phyloP scores from a whole-genome alignment of 192 early-diverging fungal genomes.

The Podila verticillata region DNA sequence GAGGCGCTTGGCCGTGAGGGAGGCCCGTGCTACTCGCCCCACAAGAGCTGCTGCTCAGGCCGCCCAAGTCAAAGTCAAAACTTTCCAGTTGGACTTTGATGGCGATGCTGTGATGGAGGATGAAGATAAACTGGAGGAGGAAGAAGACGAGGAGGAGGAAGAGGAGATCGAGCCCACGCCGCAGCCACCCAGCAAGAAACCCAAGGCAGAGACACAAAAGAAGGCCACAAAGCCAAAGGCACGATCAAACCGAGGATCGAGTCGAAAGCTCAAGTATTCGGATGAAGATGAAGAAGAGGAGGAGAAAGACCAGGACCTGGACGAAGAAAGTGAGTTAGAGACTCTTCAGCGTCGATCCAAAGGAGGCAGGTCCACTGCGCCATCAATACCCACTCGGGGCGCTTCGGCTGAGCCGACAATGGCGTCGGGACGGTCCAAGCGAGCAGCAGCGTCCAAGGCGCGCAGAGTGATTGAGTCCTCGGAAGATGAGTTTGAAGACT shows the following conservation, averaged over 20 bases:
- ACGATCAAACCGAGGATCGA: neutral
- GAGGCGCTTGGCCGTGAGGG: neutral
- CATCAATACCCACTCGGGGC: neutral
- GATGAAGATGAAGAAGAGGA: neutral
- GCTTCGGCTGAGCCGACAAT: neutral
- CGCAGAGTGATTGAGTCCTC: neutral
- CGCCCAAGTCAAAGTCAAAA: neutral
- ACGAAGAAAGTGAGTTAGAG: neutral
- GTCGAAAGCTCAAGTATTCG: neutral
- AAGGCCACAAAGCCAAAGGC: neutral
- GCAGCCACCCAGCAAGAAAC: neutral
- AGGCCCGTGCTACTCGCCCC: neutral
- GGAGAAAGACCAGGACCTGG: conserved; percentile 1
- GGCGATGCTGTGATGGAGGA: conserved; percentile 1
- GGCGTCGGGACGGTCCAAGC: neutral
- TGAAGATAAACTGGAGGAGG: neutral
- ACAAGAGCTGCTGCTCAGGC: neutral
- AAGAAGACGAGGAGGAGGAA: neutral
- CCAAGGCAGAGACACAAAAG: neutral
- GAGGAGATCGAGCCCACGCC: neutral
- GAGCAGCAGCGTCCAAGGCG: neutral
- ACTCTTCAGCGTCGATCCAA: neutral
- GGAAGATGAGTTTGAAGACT: neutral
- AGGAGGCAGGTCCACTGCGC: neutral
- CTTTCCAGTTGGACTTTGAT: neutral